Conservation (phyloP, 129 eudicot genomes). For the Calendula officinalis region DNA sequence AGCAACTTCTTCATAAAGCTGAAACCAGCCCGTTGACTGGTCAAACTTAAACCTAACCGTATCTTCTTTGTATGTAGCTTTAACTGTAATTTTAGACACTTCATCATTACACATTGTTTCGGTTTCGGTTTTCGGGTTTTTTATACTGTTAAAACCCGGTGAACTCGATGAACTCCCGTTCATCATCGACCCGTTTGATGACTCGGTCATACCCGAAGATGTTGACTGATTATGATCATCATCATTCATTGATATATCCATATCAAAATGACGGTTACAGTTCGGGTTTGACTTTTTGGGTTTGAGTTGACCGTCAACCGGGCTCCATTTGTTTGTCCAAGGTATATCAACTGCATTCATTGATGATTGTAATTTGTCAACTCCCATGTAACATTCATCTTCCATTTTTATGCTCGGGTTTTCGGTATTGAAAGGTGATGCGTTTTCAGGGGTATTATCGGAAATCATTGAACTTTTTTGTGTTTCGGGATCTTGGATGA, state of each 20-base stretch:
- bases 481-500: conserved; percentile 45
- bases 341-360: no score
- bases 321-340: conserved; percentile 14
- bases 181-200: conserved; percentile 66
- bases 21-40: conserved; percentile 56
- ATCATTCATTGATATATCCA: conserved; percentile 37
- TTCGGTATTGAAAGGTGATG: conserved; percentile 27
- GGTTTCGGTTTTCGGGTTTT: conserved; percentile 20
- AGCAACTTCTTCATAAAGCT: conserved; percentile 79
- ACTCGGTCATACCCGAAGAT: conserved; percentile 66
- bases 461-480: conserved; percentile 31
- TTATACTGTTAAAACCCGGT: conserved; percentile 35
- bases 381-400: conserved; percentile 35
- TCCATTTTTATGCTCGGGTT: conserved; percentile 43
- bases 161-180: conserved; percentile 71
- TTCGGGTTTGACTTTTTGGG: conserved; percentile 23
- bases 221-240: conserved; percentile 38
- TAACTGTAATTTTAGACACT: conserved; percentile 56
- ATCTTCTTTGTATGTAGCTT: conserved; percentile 72
- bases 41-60: conserved; percentile 73
- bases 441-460: conserved; percentile 32
- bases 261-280: conserved; percentile 23
- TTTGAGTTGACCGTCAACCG: conserved; percentile 19
- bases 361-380: conserved; percentile 28
- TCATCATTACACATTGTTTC: conserved; percentile 34